These are phyloP conservation scores for button mushroom (Agaricus bisporus) DNA, from an alignment of 768 basidiomycete species.

Conservation along the genomic window DNA sequence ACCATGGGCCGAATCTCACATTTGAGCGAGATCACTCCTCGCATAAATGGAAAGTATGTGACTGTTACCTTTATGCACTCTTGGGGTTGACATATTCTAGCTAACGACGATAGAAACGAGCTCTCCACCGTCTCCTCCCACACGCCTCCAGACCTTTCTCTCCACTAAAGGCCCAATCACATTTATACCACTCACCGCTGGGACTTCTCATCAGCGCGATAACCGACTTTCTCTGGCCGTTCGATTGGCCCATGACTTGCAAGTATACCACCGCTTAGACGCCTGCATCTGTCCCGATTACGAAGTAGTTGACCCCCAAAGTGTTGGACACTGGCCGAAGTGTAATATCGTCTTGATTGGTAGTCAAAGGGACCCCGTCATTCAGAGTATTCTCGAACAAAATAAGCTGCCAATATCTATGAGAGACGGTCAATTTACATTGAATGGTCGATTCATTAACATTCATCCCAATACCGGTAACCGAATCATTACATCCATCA, in stretches of 20 bases:
- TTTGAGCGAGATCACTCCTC: conserved; percentile 3
- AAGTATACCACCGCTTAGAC: conserved; percentile 67
- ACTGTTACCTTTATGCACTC: not conserved
- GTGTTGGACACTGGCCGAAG: conserved; percentile 18
- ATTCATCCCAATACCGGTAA: conserved; percentile 24
- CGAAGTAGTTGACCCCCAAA: conserved; percentile 24
- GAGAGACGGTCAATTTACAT: conserved; percentile 18
- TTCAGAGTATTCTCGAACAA: conserved; percentile 25
- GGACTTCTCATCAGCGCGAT: conserved; percentile 20
- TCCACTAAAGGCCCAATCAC: conserved; percentile 44
- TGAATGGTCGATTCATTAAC: conserved; percentile 22
- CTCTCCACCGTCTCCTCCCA: conserved; percentile 27
- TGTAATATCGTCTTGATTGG: conserved; percentile 62
- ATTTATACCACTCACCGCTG: conserved; percentile 40
- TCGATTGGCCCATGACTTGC: conserved; percentile 63
- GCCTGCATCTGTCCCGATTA: conserved; percentile 46
- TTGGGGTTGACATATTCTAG: conserved; percentile 2
- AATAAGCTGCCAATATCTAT: conserved; percentile 26
- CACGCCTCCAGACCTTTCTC: conserved; percentile 65
- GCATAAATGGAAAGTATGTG: conserved; percentile 8
- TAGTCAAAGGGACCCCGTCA: conserved; percentile 26
- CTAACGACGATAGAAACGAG: not conserved
- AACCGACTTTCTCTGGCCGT: conserved; percentile 42
- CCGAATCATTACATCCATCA: not conserved
- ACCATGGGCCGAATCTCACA: not conserved